Evolutionary conservation across 441 rosid species (phyloP).

Genomic region (Syzygium malaccense): DNA sequence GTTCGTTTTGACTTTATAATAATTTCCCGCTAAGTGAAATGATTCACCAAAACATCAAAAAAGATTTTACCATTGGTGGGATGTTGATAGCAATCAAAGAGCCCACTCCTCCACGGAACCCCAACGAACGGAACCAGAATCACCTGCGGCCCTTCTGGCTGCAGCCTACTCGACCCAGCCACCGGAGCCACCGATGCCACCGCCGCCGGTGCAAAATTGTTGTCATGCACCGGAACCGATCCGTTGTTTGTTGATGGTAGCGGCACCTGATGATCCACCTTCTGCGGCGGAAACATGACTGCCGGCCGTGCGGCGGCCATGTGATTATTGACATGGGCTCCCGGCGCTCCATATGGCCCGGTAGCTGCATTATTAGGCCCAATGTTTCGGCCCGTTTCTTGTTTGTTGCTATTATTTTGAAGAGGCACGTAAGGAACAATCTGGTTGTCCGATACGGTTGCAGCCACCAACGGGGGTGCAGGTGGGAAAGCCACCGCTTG

Average conservation of each 20-base stretch:
- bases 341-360: neutral
- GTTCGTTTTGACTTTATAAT: neutral
- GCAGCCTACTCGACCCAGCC: neutral
- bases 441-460: neutral
- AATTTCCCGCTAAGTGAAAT: neutral
- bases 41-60: no score
- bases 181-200: neutral
- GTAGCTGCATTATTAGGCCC: neutral
- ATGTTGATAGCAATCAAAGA: slow-evolving; percentile 5
- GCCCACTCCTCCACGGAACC: slow-evolving; percentile 5
- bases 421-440: neutral
- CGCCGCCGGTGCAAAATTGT: neutral
- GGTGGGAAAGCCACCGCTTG: neutral
- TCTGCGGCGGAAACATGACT: neutral
- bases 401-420: neutral
- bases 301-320: neutral
- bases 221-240: neutral
- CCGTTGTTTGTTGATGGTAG: neutral
- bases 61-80: neutral
- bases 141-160: neutral
- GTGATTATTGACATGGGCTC: neutral
- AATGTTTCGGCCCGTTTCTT: neutral
- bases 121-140: neutral
- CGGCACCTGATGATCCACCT: neutral
- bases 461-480: neutral